phyloP scores from a whole-genome alignment of 306 rosid genomes.

The Cercis canadensis region DNA sequence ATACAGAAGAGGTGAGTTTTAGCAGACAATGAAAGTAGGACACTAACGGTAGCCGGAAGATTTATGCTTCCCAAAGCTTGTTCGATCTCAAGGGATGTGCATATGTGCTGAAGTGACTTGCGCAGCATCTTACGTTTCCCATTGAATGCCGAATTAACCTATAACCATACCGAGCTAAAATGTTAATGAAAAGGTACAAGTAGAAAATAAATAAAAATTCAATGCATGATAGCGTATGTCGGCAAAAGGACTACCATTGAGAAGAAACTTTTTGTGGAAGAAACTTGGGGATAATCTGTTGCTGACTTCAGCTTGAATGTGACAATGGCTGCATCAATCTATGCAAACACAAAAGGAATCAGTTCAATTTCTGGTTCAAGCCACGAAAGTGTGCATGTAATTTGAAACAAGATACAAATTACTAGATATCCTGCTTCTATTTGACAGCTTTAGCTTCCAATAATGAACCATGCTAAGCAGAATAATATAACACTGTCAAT shows the following conservation, averaged over 20 bases:
- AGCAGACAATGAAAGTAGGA: not conserved
- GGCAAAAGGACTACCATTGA: conserved; percentile 62
- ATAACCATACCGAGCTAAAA: conserved; percentile 15
- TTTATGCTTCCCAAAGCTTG: conserved; percentile 66
- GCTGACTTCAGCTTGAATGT: conserved; percentile 80
- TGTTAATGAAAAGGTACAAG: conserved; percentile 19
- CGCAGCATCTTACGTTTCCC: conserved; percentile 92
- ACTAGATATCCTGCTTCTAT: not conserved
- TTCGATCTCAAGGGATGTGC: conserved; percentile 73
- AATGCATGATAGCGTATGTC: conserved; percentile 19
- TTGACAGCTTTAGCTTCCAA: not conserved
- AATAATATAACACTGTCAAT: not conserved
- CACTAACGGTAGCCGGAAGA: conserved; percentile 69
- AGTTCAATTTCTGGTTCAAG: conserved; percentile 21
- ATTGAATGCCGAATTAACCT: conserved; percentile 92
- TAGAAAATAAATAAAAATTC: conserved; percentile 18
- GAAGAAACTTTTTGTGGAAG: conserved; percentile 87
- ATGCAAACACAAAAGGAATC: conserved; percentile 36
- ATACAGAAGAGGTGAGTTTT: conserved; percentile 9
- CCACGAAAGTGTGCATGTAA: conserved; percentile 1
- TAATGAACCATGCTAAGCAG: not conserved
- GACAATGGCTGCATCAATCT: conserved; percentile 96
- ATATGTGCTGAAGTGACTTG: conserved; percentile 82
- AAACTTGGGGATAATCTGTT: conserved; percentile 66
- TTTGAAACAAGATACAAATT: not conserved